These are phyloP conservation scores for Phytopythium mirpurense DNA, from an alignment of 352 stramenopile species.

Conservation along the genomic window DNA sequence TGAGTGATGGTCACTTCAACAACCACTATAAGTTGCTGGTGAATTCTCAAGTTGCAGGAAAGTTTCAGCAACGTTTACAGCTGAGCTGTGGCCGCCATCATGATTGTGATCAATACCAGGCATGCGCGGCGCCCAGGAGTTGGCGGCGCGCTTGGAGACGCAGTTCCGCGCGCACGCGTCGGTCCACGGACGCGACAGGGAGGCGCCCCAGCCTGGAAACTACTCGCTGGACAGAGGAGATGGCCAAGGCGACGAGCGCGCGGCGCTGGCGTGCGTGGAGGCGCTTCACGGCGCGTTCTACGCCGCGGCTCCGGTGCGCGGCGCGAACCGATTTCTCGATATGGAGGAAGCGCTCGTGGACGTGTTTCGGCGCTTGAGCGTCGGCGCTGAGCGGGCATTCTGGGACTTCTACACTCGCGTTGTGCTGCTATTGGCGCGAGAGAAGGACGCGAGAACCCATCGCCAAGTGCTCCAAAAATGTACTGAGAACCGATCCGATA, in stretches of 20 bases:
- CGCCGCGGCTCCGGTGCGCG: slow-evolving; percentile 2
- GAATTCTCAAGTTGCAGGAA: too few species aligned
- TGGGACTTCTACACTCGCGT: slow-evolving; percentile 32
- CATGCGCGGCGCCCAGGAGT: background rate
- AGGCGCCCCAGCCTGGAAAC: background rate
- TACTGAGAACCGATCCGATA: too few species aligned
- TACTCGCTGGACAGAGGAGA: too few species aligned
- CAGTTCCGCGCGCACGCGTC: background rate
- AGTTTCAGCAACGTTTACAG: too few species aligned
- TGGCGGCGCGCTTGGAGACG: background rate
- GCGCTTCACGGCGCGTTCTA: slow-evolving; percentile 35
- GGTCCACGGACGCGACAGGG: background rate
- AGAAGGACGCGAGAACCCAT: slow-evolving; percentile 2
- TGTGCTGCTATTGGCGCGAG: slow-evolving; percentile 30
- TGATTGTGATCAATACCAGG: too few species aligned
- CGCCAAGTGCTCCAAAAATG: background rate
- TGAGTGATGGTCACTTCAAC: slow-evolving; percentile 9
- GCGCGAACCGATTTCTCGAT: slow-evolving; percentile 47
- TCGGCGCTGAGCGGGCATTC: slow-evolving; percentile 10
- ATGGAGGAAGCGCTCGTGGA: slow-evolving; percentile 33
- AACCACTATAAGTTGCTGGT: background rate
- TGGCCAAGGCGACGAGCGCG: background rate
- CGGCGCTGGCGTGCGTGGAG: slow-evolving; percentile 13
- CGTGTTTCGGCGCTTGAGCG: slow-evolving; percentile 20
- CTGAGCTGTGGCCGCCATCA: too few species aligned